Conservation (phyloP, 2,329 filamentous ascomycete genomes). For the Coleophoma cylindrospora region DNA sequence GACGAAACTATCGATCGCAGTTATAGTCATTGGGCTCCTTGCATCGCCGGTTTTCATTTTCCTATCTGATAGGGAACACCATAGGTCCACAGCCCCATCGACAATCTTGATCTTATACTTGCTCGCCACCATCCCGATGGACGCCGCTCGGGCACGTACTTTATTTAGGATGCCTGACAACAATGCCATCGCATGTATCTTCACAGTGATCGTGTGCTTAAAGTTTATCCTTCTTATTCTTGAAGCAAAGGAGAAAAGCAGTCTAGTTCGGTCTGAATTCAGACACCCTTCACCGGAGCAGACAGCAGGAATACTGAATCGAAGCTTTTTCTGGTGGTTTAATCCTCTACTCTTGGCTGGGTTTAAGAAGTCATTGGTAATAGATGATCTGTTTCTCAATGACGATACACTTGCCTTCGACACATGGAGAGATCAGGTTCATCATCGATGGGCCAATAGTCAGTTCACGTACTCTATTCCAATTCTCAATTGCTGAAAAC, state of each 20-base stretch:
- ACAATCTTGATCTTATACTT: neutral
- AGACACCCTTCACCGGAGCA: slow-evolving; percentile 13
- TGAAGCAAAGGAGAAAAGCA: slow-evolving; percentile 15
- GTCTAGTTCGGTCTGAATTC: neutral
- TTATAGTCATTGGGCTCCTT: slow-evolving; percentile 1
- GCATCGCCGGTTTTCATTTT: neutral
- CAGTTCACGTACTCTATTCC: neutral
- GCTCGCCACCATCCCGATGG: slow-evolving; percentile 1
- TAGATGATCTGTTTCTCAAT: slow-evolving; percentile 16
- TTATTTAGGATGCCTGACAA: slow-evolving; percentile 1
- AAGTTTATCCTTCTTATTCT: slow-evolving; percentile 15
- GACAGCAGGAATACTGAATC: slow-evolving; percentile 22
- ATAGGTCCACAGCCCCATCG: neutral
- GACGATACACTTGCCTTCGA: slow-evolving; percentile 1
- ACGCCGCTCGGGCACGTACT: neutral
- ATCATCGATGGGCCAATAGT: slow-evolving; percentile 2
- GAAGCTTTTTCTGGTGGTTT: slow-evolving; percentile 26
- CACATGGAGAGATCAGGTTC: neutral
- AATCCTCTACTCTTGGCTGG: slow-evolving; percentile 25
- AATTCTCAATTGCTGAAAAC: neutral
- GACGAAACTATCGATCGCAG: slow-evolving; percentile 1
- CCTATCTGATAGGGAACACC: neutral
- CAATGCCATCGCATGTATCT: slow-evolving; percentile 8
- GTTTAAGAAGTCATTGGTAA: slow-evolving; percentile 16
- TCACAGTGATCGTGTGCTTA: slow-evolving; percentile 11